These are phyloP conservation scores for Diplocarpon rosae DNA, from an alignment of 2,329 filamentous ascomycete genomes.

Conservation along the genomic window DNA sequence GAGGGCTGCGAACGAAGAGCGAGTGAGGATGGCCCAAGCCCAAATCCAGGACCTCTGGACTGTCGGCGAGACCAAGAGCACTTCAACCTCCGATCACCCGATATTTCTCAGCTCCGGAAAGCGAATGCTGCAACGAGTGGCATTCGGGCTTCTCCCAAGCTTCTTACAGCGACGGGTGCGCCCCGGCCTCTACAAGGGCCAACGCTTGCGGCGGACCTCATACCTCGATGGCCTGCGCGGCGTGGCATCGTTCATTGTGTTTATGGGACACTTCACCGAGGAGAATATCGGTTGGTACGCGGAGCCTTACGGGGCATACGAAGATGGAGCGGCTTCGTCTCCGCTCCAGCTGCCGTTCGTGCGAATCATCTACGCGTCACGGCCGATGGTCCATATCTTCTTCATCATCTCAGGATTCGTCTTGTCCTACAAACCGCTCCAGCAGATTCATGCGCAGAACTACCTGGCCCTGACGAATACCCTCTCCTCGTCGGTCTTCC, in stretches of 20 bases:
- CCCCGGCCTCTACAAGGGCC: constrained; percentile 16
- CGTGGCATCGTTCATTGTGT: constrained; percentile 37
- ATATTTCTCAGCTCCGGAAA: constrained; percentile 2
- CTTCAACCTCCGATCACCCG: too few relatives aligned
- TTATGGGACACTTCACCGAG: constrained; percentile 36
- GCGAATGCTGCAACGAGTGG: constrained; percentile 16
- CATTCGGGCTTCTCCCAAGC: constrained; percentile 25
- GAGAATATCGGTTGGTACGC: constrained; percentile 31
- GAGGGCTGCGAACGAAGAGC: too few relatives aligned
- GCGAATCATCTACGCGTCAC: constrained; percentile 34
- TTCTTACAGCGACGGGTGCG: constrained; percentile 27
- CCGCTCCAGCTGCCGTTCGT: constrained; percentile 36
- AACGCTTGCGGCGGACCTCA: constrained; percentile 27
- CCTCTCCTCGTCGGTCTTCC: constrained; percentile 36
- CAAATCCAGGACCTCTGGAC: too few relatives aligned
- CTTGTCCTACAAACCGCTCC: constrained; percentile 35
- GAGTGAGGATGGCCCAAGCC: too few relatives aligned
- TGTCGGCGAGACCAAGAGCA: too few relatives aligned
- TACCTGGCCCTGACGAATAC: constrained; percentile 30
- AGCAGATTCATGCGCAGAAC: constrained; percentile 31
- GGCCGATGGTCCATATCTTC: constrained; percentile 40
- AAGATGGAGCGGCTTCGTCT: constrained; percentile 28
- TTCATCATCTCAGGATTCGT: constrained; percentile 41
- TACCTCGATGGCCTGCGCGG: constrained; percentile 41
- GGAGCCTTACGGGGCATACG: constrained; percentile 25